phyloP scores from a whole-genome alignment of 441 rosid genomes.

The Manihot esculenta region DNA sequence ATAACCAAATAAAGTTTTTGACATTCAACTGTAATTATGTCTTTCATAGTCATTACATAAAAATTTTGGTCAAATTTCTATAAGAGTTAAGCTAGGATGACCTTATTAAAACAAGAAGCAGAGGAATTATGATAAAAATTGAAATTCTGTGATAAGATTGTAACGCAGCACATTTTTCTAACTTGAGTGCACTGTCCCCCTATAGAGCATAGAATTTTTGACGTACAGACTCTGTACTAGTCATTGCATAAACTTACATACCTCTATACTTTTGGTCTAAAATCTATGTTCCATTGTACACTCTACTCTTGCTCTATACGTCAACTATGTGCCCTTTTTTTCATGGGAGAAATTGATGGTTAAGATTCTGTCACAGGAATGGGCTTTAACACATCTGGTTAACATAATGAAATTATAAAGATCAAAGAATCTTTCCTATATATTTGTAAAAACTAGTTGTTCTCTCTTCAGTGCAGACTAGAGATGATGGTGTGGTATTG shows the following conservation, averaged over 20 bases:
- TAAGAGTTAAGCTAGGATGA: no score
- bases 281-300: not conserved
- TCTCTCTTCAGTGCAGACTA: slow-evolving; percentile 68
- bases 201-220: not conserved
- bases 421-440: slow-evolving; percentile 6
- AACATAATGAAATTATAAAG: slow-evolving; percentile 6
- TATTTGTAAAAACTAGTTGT: slow-evolving; percentile 37
- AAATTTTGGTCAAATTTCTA: no score
- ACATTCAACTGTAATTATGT: no score
- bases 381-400: not conserved
- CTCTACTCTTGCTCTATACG: not conserved
- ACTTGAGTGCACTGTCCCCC: not conserved
- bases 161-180: not conserved
- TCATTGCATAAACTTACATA: not conserved
- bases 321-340: not conserved
- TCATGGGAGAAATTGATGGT: not conserved
- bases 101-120: no score
- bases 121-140: no score
- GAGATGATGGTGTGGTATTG: slow-evolving; percentile 44
- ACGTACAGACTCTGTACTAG: not conserved
- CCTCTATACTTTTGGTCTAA: not conserved
- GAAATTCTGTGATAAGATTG: no score
- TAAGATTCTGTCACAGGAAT: not conserved
- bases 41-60: no score
- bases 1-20: no score